Evolutionary conservation across 257 asterid species (phyloP), one percentile per base, ranked within the genome.

Genomic region (Solanum ossicruentum): DNA sequence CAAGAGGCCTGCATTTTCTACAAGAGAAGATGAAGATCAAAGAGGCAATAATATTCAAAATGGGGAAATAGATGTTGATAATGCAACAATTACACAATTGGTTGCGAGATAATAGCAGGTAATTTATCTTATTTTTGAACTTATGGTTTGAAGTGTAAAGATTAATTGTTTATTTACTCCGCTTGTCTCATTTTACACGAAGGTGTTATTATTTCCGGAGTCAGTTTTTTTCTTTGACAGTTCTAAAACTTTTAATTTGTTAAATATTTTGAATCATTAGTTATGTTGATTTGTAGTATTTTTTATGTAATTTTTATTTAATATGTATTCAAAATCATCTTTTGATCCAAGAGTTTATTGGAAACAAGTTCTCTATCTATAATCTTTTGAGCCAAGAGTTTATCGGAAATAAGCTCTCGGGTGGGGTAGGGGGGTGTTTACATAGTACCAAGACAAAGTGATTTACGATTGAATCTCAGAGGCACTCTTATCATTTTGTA

Each of bases 1-100:
- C 0, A 79, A 66, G 11, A 70, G 80, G 75, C 89, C 90, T 2
- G 90, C 90, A 80, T 89, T 86, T 65, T 86, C 90, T 52, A 60
- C 82, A 15, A 55, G 26, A 21, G 28, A 6, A 84, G 81, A 75
- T 41, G 47, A 71, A 87, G 55, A 66, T 70, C 79, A 70, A 52
- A 47, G 26, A 26, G 82, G 13, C 43, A 77, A 77, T 49, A 77
- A 77, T 49, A 41, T 70, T 41, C 16, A 17, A 78, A 78, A 78
- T 23, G 47, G 65, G 7, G 82, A 78, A 52, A 52, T 78, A 23
- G 82, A 78, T 0, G 12, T 78, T 52, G 82, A 78, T 47, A 26
- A 32, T 78, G 82, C 82, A 78, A 78, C 82, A 78, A 78, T 78
- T 51, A 77, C 82, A 51, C 47, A 77, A 51, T 26, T 77, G 65